Evolutionary conservation across 1,139 yeast genomes (phyloP), one percentile per base, ranked within the genome.

Genomic region (Suzukiozyma palmioleophila): DNA sequence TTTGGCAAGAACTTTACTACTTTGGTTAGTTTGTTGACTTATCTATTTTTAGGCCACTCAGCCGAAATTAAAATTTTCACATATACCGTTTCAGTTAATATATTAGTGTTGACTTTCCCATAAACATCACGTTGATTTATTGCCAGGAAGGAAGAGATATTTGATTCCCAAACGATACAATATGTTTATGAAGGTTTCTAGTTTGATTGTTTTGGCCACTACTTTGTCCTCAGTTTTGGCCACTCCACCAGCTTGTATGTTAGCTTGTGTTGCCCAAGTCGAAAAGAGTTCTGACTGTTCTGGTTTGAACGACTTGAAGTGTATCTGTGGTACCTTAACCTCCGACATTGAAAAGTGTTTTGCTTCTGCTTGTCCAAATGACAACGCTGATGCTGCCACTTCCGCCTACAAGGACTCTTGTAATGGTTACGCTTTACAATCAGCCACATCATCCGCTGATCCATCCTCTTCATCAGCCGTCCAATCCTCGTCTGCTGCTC

Each of bases 221-320:
- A 58, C 77, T 43, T 63, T 77, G 40, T 67, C 69, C 37, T 54
- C 68, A 37, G 77, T 70, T 34, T 62, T 75, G 37, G 94, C 94
- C 43, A 71, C 92, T 42, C 92, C 96, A 39, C 94, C 94, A 47
- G 95, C 96, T 32, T 88, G 96, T 71, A 69, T 88, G 51, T 73
- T 88, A 60, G 95, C 95, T 36, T 88, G 96, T 76, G 92, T 85
- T 43, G 74, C 85, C 41, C 74, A 79, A 54, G 89, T 84, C 39
- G 71, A 77, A 51, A 76, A 74, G 58, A 69, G 76, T 35, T 64
- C 79, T 38, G 54, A 67, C 36, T 82, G 90, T 62, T 51, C 66
- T 43, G 69, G 80, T 42, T 66, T 86, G 59, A 75, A 75, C 57
- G 79, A 81, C 57, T 68, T 84, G 48, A 52, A 62, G 39, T 86